phyloP scores from a whole-genome alignment of 768 basidiomycete genomes.

The Clitopilus passeckerianus region DNA sequence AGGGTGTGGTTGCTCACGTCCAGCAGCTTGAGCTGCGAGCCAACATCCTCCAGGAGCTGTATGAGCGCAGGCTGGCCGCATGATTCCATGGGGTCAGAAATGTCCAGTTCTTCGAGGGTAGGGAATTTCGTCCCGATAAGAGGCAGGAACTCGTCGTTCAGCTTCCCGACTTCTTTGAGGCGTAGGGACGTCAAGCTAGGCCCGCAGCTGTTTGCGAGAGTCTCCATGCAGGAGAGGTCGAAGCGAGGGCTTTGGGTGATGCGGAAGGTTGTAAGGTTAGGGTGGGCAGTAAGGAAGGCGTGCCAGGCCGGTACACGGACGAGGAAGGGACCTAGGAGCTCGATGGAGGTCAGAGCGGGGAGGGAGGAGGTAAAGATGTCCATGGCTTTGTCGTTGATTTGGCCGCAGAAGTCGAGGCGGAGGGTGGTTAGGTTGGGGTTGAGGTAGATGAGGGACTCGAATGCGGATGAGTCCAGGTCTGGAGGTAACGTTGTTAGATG shows the following conservation, averaged over 20 bases:
- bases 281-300: constrained; percentile 62
- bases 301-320: constrained; percentile 73
- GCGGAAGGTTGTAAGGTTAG: constrained; percentile 64
- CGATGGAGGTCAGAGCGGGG: constrained; percentile 61
- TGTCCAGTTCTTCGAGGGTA: constrained; percentile 54
- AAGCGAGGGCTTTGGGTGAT: constrained; percentile 88
- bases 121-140: constrained; percentile 28
- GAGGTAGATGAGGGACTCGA: constrained; percentile 67
- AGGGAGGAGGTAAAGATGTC: constrained; percentile 57
- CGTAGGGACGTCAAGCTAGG: constrained; percentile 60
- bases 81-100: constrained; percentile 55
- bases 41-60: constrained; percentile 49
- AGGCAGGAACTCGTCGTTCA: constrained; percentile 62
- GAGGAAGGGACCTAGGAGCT: constrained; percentile 86
- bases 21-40: constrained; percentile 51
- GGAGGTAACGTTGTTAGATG: neutral
- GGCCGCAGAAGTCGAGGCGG: constrained; percentile 83
- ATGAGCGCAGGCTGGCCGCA: constrained; percentile 55
- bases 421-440: constrained; percentile 82
- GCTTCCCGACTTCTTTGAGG: constrained; percentile 70
- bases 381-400: constrained; percentile 61
- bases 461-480: constrained; percentile 69
- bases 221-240: constrained; percentile 58
- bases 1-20: constrained; percentile 67
- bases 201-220: constrained; percentile 51